phyloP scores from a whole-genome alignment of 768 basidiomycete species.

The Amanita molliuscula region DNA sequence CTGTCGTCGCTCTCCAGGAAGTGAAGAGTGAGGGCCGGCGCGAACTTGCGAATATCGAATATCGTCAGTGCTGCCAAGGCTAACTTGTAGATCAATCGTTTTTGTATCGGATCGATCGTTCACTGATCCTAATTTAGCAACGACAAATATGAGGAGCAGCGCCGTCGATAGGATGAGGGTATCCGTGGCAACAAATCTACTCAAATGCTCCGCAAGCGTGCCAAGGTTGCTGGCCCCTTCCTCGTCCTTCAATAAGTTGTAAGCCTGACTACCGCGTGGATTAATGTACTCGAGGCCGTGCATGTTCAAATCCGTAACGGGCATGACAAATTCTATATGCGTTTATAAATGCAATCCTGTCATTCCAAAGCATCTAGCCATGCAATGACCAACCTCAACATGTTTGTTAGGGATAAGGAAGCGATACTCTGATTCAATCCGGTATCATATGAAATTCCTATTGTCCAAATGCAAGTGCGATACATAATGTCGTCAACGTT shows the following conservation, averaged over 20 bases:
- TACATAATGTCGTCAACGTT: too few relatives aligned
- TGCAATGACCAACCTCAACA: too few relatives aligned
- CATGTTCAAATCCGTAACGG: too few relatives aligned
- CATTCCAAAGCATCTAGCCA: too few relatives aligned
- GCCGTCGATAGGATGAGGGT: slow-evolving; percentile 94
- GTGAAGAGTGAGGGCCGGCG: slow-evolving; percentile 91
- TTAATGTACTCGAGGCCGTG: too few relatives aligned
- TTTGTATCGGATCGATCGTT: slow-evolving; percentile 1
- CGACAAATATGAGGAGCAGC: slow-evolving; percentile 89
- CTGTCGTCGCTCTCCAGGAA: slow-evolving; percentile 85
- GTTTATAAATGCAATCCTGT: too few relatives aligned
- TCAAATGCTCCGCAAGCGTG: slow-evolving; percentile 88
- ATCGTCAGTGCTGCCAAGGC: slow-evolving; percentile 91
- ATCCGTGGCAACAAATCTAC: slow-evolving; percentile 90
- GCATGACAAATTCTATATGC: too few relatives aligned
- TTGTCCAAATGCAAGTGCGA: too few relatives aligned
- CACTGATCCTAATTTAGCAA: slow-evolving; percentile 32
- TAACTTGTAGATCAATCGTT: slow-evolving; percentile 65
- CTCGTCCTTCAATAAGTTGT: slow-evolving; percentile 56
- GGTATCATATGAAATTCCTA: too few relatives aligned
- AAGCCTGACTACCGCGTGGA: slow-evolving; percentile 11
- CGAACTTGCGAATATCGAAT: slow-evolving; percentile 88
- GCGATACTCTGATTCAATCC: too few relatives aligned
- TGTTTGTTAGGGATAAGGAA: too few relatives aligned
- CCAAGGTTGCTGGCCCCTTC: slow-evolving; percentile 72